Percentiles rank a stretch among this genome's conserved stretches.
Conservation (phyloP, 2,329 filamentous ascomycete species). For the Alternaria gansuensis region DNA sequence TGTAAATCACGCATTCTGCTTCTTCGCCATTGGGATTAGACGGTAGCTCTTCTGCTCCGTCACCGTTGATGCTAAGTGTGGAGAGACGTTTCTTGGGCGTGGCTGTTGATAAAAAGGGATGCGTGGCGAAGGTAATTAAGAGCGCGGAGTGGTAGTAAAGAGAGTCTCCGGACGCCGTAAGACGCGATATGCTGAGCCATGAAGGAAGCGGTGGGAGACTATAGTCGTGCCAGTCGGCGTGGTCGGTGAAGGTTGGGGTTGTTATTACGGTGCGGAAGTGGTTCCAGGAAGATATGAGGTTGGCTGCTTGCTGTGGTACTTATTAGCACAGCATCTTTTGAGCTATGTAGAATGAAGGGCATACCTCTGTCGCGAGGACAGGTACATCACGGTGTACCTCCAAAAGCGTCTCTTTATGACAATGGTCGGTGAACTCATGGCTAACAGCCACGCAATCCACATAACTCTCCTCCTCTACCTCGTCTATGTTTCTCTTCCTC, state of each 20-base stretch:
- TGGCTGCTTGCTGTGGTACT: constrained; percentile 60
- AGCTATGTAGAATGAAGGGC: not conserved
- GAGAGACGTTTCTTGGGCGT: constrained; percentile 44
- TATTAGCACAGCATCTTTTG: not conserved
- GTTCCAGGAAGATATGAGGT: constrained; percentile 65
- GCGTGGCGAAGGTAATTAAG: constrained; percentile 63
- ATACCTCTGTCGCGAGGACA: constrained; percentile 64
- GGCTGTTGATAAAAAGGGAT: constrained; percentile 37
- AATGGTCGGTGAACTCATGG: constrained; percentile 75
- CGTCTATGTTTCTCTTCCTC: constrained; percentile 22
- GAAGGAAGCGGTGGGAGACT: constrained; percentile 61
- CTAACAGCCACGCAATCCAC: constrained; percentile 69
- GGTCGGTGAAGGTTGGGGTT: constrained; percentile 57
- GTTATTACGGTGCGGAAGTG: constrained; percentile 67
- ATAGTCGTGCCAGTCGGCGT: constrained; percentile 58
- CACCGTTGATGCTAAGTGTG: constrained; percentile 45
- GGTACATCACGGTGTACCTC: constrained; percentile 64
- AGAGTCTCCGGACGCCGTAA: constrained; percentile 63
- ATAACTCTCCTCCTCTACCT: constrained; percentile 42
- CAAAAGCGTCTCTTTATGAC: constrained; percentile 68
- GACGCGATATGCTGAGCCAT: constrained; percentile 69
- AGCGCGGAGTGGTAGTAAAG: constrained; percentile 68
- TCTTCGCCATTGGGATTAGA: constrained; percentile 27
- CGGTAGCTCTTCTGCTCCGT: constrained; percentile 34
- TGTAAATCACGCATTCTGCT: constrained; percentile 69